phyloP scores from a whole-genome alignment of 257 asterid species.

The Solanum chilense region DNA sequence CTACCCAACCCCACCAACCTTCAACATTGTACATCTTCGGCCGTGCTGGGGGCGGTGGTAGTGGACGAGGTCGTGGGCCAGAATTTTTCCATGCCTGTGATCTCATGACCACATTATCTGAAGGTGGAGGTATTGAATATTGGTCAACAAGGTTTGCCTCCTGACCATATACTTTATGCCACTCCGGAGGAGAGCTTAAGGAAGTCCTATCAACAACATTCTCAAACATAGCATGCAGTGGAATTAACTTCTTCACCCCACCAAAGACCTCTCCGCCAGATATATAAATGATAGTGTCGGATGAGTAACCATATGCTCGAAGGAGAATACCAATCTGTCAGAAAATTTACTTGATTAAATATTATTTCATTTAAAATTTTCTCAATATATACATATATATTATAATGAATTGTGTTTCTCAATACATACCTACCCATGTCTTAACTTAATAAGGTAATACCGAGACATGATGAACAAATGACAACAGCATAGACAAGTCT shows the following conservation, averaged over 20 bases:
- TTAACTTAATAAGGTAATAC: background rate
- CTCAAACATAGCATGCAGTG: slow-evolving; percentile 91
- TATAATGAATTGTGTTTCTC: background rate
- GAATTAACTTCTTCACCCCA: slow-evolving; percentile 87
- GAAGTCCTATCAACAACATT: slow-evolving; percentile 91
- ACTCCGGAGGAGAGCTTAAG: slow-evolving; percentile 63
- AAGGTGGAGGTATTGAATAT: slow-evolving; percentile 30
- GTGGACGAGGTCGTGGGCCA: slow-evolving; percentile 87
- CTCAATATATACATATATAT: background rate
- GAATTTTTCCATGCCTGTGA: slow-evolving; percentile 43
- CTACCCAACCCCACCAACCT: slow-evolving; percentile 99
- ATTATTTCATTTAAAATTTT: background rate
- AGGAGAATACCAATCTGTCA: slow-evolving; percentile 86
- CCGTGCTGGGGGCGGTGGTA: slow-evolving; percentile 92
- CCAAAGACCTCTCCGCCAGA: slow-evolving; percentile 98
- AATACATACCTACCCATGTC: background rate
- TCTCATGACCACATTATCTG: slow-evolving; percentile 35
- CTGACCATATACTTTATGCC: slow-evolving; percentile 68
- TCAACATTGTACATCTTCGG: slow-evolving; percentile 76
- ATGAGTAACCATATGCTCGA: slow-evolving; percentile 81
- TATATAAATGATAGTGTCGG: slow-evolving; percentile 74
- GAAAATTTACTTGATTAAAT: background rate
- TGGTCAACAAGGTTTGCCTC: slow-evolving; percentile 70
- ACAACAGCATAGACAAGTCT: background rate
- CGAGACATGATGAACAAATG: background rate